Percentiles rank a stretch among this genome's conserved stretches.
Conservation (phyloP, 331 rosid genomes). For the Telfairia occidentalis region DNA sequence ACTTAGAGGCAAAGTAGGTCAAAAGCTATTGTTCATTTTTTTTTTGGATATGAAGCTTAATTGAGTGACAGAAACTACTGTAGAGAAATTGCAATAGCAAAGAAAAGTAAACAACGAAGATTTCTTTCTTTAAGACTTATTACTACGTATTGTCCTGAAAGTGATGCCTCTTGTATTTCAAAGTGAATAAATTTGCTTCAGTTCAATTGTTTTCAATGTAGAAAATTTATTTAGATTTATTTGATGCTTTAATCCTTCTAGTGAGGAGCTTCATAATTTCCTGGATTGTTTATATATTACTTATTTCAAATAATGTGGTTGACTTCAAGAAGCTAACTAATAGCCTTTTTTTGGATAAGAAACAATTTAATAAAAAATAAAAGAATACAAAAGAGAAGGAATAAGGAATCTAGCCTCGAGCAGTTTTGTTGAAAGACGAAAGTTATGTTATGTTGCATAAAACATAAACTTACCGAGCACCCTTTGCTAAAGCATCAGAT, state of each 20-base stretch:
- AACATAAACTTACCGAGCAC: conserved; percentile 55
- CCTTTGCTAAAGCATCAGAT: conserved; percentile 87
- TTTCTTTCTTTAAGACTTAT: neutral
- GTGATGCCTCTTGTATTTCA: neutral
- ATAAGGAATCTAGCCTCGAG: neutral
- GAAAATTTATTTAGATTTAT: neutral
- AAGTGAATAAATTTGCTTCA: neutral
- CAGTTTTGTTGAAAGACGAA: neutral
- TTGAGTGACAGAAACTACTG: neutral
- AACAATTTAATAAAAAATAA: neutral
- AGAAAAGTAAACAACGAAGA: neutral
- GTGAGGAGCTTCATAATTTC: neutral
- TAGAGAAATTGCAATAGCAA: neutral
- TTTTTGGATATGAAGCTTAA: neutral
- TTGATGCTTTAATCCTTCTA: neutral
- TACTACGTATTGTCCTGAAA: neutral
- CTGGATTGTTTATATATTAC: neutral
- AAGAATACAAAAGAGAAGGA: neutral
- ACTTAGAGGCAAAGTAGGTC: neutral
- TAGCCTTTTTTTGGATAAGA: neutral
- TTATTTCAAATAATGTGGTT: neutral
- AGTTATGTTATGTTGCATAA: conserved; percentile 12
- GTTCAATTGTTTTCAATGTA: neutral
- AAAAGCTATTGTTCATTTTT: neutral
- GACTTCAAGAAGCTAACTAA: neutral